Conservation (phyloP, 2,329 filamentous ascomycete species). For the Diplodia sapinea region DNA sequence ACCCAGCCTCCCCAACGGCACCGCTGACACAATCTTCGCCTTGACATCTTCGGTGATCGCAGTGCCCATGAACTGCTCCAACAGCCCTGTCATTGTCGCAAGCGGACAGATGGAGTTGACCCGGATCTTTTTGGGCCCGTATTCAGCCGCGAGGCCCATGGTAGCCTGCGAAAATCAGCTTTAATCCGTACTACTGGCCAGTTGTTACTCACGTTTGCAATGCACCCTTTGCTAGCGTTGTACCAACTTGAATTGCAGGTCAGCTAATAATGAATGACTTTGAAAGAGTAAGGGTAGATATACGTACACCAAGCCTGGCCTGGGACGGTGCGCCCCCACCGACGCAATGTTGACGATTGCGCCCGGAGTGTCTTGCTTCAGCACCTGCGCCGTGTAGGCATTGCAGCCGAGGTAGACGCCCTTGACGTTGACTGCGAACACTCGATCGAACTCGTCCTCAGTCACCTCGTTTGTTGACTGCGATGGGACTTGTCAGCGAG, state of each 20-base stretch:
- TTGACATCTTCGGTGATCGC: slow-evolving; percentile 64
- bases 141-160: slow-evolving; percentile 74
- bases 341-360: slow-evolving; percentile 71
- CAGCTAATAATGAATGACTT: too few species aligned
- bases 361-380: slow-evolving; percentile 63
- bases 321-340: slow-evolving; percentile 66
- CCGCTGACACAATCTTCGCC: slow-evolving; percentile 59
- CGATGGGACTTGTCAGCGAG: neutral
- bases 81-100: slow-evolving; percentile 70
- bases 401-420: slow-evolving; percentile 66
- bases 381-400: slow-evolving; percentile 66
- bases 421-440: slow-evolving; percentile 73
- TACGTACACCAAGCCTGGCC: slow-evolving; percentile 61
- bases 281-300: too few species aligned
- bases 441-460: slow-evolving; percentile 68
- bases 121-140: slow-evolving; percentile 72
- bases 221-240: slow-evolving; percentile 71
- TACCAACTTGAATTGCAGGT: slow-evolving; percentile 58
- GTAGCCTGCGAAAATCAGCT: slow-evolving; percentile 51
- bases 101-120: slow-evolving; percentile 76
- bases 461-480: slow-evolving; percentile 66
- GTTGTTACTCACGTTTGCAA: slow-evolving; percentile 58
- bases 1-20: slow-evolving; percentile 65
- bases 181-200: neutral
- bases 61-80: slow-evolving; percentile 64